Base-by-base conservation (phyloP, 805 yeast species). In the Candida ponderosae region DNA sequence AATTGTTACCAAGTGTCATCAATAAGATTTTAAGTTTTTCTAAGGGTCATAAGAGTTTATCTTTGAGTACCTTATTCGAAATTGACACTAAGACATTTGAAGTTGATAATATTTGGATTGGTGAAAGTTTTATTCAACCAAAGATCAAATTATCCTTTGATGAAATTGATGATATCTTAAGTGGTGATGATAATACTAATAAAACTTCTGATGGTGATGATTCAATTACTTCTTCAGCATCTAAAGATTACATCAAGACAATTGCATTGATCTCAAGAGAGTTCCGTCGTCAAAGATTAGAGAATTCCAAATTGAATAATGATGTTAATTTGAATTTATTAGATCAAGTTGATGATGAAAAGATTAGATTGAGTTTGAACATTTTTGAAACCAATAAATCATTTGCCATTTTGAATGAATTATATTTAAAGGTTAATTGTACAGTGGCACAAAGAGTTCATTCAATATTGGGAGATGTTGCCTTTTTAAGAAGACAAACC, bases 281-380 rank as follows among this genome's bases (percentile, higher is more conserved):
- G 43, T 76, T 84, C 58, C 76, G 80, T 42, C 75, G 82, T 43
- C 81, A 79, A 51, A 66, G 94, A 51, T 62, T 81, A 40, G 66
- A 66, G 33, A 74, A 77, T 45, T 53, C 63, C 5, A 53, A 60
- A 4, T 60, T 77, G 34, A 74, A 68, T 11, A 69, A 68, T 27
- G 56, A 62, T 15, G 65, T 66, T 2, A 63, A 68, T 26, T 64
- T 87, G 45, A 75, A 89, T 1, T 62, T 89, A 33, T 66, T 88
- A 47, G 86, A 83, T 52, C 86, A 79, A 49, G 61, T 87, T 39
- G 97, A 89, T 57, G 96, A 89, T 51, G 96, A 88, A 49, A 77
- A 74, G 44, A 85, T 80, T 10, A 72, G 79, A 34, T 71, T 83
- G 37, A 74, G 77, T 45, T 65, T 85, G 54, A 87, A 87, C 53